Evolutionary conservation across 257 asterid genomes (phyloP), one percentile per base, ranked within the genome.

Genomic region (Solanum lycopersicoides): DNA sequence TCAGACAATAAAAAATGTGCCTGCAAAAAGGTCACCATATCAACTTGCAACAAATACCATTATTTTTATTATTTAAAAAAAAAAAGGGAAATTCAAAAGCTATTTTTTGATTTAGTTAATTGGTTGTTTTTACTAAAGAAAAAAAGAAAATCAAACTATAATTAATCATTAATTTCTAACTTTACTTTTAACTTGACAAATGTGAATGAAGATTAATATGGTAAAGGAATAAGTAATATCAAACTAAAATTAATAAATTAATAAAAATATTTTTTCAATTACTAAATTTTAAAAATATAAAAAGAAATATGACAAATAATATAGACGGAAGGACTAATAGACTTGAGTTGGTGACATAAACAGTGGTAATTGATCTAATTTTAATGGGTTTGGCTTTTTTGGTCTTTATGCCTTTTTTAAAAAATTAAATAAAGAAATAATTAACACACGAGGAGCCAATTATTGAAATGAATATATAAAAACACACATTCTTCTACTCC

Each of bases 391-490:
- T 76, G 83, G 60, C 83, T 42, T 76, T 47, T 63, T 65, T 39
- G 86, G 47, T n/a, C 65, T 79, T 77, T 63, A 63, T 68, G 63
- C 82, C 6, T 21, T 74, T 85, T 83, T 45, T 73, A 28, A 47
- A 18, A 53, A 18, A 53, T 4, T 4, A 47, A 2, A 13, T 44
- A 45, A 45, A 45, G 5, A 18, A 56, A 56, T 7, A 56, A 56
- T 56, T 32, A 34, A 76, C 89, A 68, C 87, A 69, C 84, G 83
- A 85, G 86, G 79, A 66, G 32, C 87, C 82, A 66, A 74, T 84
- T 41, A 66, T 84, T 42, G 44, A 42, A 30, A 47, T 47, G 32
- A 37, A 83, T 35, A 66, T 56, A 21, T 32, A 47, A 76, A 41
- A 41, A 76, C 23, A 76, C 83, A 42, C 37, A 4, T 18, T 23